Percentiles rank a stretch among this genome's conserved stretches.
phyloP scores from a whole-genome alignment of 2,329 filamentous ascomycete genomes.

The Phialocephala subalpina region DNA sequence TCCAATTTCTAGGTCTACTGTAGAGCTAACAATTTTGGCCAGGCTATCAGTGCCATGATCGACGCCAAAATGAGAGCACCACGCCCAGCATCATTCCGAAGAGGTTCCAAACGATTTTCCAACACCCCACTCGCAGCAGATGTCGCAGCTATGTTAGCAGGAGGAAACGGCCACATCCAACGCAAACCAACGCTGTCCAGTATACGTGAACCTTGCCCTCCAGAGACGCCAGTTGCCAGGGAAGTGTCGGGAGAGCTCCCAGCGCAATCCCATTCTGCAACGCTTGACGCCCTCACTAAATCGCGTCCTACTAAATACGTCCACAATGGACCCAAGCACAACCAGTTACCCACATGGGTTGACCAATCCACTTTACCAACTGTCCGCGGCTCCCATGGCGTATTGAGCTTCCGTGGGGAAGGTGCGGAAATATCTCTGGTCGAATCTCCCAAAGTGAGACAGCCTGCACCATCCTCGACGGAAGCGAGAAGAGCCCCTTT shows the following conservation, averaged over 20 bases:
- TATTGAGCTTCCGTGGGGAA: constrained; percentile 11
- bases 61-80: constrained; percentile 20
- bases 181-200: constrained; percentile 13
- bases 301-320: background rate
- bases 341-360: constrained; percentile 15
- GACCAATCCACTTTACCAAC: constrained; percentile 13
- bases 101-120: constrained; percentile 22
- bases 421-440: constrained; percentile 15
- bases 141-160: constrained; percentile 20
- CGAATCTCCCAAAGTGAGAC: background rate
- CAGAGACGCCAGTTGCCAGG: background rate
- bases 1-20: background rate
- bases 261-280: constrained; percentile 7
- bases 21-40: background rate
- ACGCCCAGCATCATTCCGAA: constrained; percentile 15
- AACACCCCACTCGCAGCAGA: constrained; percentile 14
- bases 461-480: background rate
- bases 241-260: constrained; percentile 11
- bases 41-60: constrained; percentile 23
- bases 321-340: constrained; percentile 13
- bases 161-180: background rate
- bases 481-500: background rate
- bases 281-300: background rate
- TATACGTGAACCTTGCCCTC: background rate
- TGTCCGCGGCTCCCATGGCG: constrained; percentile 16